A percentile compares a stretch with the other conserved stretches of the same genome.
phyloP scores from a whole-genome alignment of 768 basidiomycete genomes.

The Boletus huronensis region DNA sequence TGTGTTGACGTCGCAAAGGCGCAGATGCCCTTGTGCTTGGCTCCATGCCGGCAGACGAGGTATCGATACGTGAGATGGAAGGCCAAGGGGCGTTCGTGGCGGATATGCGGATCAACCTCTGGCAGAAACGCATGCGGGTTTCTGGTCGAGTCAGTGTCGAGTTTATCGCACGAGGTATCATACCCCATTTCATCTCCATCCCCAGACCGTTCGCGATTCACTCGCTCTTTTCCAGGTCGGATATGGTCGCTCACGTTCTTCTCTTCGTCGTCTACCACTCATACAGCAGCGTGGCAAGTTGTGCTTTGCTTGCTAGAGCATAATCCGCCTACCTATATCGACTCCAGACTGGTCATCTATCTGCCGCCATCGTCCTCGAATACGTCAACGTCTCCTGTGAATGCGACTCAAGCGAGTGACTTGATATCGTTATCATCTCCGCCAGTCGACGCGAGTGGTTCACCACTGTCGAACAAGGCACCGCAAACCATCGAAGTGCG shows the following conservation, averaged over 20 bases:
- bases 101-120: constrained; percentile 43
- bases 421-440: constrained; percentile 9
- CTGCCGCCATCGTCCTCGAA: constrained; percentile 25
- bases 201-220: background rate
- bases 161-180: constrained; percentile 57
- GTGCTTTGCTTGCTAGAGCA: constrained; percentile 50
- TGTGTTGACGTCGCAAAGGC: constrained; percentile 24
- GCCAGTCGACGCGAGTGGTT: background rate
- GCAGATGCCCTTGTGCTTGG: constrained; percentile 47
- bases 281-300: constrained; percentile 36
- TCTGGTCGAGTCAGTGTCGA: constrained; percentile 52
- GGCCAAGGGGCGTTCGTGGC: constrained; percentile 54
- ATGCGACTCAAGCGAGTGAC: background rate
- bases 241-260: constrained; percentile 29
- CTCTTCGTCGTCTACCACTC: constrained; percentile 8
- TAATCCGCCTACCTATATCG: constrained; percentile 56
- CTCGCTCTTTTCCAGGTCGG: constrained; percentile 12
- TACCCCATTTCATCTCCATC: background rate
- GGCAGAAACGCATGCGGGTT: constrained; percentile 71
- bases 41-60: constrained; percentile 48
- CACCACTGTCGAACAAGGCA: background rate
- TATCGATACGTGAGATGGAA: constrained; percentile 50
- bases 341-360: constrained; percentile 48
- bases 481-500: constrained; percentile 25
- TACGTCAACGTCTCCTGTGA: background rate